These are phyloP conservation scores for Neonectria faginata DNA, from an alignment of 2,329 filamentous ascomycete genomes.

Conservation along the genomic window DNA sequence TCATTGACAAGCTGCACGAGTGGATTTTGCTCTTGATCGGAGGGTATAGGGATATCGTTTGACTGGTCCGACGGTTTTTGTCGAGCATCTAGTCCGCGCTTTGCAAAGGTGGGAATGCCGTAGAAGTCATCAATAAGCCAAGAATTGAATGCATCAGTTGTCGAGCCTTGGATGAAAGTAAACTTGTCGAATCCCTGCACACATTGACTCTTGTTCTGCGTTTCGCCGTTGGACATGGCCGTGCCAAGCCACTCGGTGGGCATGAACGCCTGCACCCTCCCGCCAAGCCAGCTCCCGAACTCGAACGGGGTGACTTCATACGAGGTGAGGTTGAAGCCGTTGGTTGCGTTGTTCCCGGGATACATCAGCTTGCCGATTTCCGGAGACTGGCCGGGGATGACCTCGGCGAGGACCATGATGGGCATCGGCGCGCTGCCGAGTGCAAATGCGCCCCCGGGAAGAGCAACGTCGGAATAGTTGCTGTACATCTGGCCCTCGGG, in stretches of 20 bases:
- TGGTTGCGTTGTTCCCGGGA: slow-evolving; percentile 42
- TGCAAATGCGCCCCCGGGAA: slow-evolving; percentile 28
- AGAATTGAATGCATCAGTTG: slow-evolving; percentile 40
- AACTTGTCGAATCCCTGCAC: slow-evolving; percentile 48
- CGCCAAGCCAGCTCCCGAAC: slow-evolving; percentile 49
- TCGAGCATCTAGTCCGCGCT: background rate
- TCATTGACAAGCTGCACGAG: slow-evolving; percentile 41
- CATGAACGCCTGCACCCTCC: slow-evolving; percentile 46
- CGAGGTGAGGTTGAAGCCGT: slow-evolving; percentile 47
- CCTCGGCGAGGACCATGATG: slow-evolving; percentile 44
- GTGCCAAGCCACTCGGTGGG: slow-evolving; percentile 47
- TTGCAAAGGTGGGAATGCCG: background rate
- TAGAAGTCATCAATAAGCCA: background rate
- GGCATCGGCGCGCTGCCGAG: slow-evolving; percentile 45
- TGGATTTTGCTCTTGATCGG: slow-evolving; percentile 22
- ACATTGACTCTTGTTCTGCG: slow-evolving; percentile 44
- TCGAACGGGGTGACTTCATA: slow-evolving; percentile 51
- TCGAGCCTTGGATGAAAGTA: slow-evolving; percentile 48
- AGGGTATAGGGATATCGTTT: background rate
- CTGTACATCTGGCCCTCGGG: slow-evolving; percentile 30
- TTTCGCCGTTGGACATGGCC: slow-evolving; percentile 41
- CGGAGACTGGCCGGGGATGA: slow-evolving; percentile 45
- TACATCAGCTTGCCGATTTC: slow-evolving; percentile 46
- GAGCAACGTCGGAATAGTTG: slow-evolving; percentile 43
- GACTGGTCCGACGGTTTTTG: background rate